Evolutionary conservation across 2,329 filamentous ascomycete genomes (phyloP), one percentile per base, ranked within the genome.

Genomic region (Fusarium metavorans): DNA sequence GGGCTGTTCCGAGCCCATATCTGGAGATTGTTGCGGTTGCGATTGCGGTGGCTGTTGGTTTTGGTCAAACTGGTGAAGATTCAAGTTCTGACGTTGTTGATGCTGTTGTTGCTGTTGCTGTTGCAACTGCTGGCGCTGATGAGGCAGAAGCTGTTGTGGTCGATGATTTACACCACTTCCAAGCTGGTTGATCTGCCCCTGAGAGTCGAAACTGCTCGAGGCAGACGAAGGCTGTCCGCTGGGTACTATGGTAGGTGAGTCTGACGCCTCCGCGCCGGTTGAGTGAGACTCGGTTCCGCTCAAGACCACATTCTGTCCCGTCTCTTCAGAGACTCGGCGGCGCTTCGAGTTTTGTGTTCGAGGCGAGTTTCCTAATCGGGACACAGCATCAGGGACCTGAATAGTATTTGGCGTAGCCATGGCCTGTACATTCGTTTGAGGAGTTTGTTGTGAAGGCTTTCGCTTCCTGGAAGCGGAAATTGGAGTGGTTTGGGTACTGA

Each of bases 261-360:
- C 62, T 11, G 66, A 57, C 25, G 65, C 45, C 9, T 70, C 67
- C 14, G 67, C 20, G 11, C 65, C 45, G 25, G 69, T 41, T 16
- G 66, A 45, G 18, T 76, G 72, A 9, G 73, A 61, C 32, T 72
- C 67, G 25, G 59, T 32, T 34, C 34, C 62, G 35, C 43, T 64
- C 13, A 65, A 39, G 7, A 37, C 59, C 18, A 64, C 59, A n/a
- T 66, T 67, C 25, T 77, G 74, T n/a, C 41, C 56, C 27, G 62
- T 59, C 16, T 73, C 77, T 35, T 76, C 75, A 4, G 79, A 79
- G 16, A 78, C 68, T 48, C 79, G 77, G 27, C 76, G 80, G 9
- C 80, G 78, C 66, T 82, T 82, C 25, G 58, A 23, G n/a, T 74
- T 71, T 37, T 75, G 73, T 25, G 57, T 48, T 11, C 73, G 77